Evolutionary conservation across 805 yeast genomes (phyloP), one percentile per base, ranked within the genome.

Genomic region (Lipomyces sp.): DNA sequence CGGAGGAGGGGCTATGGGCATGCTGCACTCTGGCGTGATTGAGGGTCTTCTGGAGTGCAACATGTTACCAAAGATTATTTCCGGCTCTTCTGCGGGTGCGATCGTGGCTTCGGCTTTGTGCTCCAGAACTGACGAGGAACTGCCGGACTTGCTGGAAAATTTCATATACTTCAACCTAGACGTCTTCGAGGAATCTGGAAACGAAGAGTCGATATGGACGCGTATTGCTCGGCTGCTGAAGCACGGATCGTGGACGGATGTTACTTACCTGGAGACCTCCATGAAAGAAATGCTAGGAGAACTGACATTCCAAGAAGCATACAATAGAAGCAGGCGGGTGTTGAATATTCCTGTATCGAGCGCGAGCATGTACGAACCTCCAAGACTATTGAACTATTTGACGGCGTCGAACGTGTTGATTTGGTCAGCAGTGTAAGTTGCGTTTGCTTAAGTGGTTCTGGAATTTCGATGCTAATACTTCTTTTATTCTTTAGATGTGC

Each of bases 61-160:
- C 47, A 71, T 89, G 21, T 70, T 91, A 22, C 99, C 99, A 0
- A 77, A 85, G 43, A 86, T 93, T 33, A 80, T 93, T 14, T 85
- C 95, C 42, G 98, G 99, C 1, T 85, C 95, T 13, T 87, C 96
- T 22, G 95, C 97, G 0, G 99, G 99, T 16, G 89, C 96, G 1
- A 90, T 93, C 45, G 83, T 93, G 41, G 97, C 98, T 18, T 80
- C 95, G 43, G 80, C 93, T 16, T 73, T 93, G 41, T 88, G 96
- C 63, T 83, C 86, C 16, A 87, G 84, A 63, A 78, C 83, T 8
- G 82, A 82, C 51, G 85, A 81, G 29, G 97, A 90, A 66, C 54
- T 69, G 8, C 68, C 64, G 24, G 75, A 69, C 4, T 65, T 87
- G 16, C 69, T 91, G 51, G 68, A 65, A 41, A 74, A 74, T 22